A percentile compares a stretch with the other conserved stretches of the same genome.
Conservation (phyloP, 768 basidiomycete genomes). For the Inosperma sp. region DNA sequence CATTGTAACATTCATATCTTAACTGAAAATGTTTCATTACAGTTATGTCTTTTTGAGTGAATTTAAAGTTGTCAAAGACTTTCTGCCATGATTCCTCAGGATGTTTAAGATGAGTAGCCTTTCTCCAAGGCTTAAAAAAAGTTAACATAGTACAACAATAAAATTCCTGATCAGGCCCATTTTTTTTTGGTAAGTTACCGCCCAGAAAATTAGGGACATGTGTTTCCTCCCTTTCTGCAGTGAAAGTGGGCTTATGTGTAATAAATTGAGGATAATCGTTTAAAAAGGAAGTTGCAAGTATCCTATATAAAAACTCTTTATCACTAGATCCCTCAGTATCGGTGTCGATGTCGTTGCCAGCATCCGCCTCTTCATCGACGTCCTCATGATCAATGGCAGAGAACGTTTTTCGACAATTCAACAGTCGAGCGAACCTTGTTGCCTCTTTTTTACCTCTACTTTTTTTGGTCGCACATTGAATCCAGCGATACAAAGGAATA, state of each 20-base stretch:
- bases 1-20: constrained; percentile 33
- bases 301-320: background rate
- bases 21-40: constrained; percentile 30
- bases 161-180: constrained; percentile 27
- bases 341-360: too few species aligned
- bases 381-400: too few species aligned
- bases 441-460: constrained; percentile 1
- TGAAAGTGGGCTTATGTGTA: constrained; percentile 19
- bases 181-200: constrained; percentile 22
- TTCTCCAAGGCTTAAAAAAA: constrained; percentile 28
- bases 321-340: too few species aligned
- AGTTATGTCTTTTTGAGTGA: constrained; percentile 9
- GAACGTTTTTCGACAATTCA: too few species aligned
- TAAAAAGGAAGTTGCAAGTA: constrained; percentile 5
- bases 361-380: too few species aligned
- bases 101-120: constrained; percentile 18
- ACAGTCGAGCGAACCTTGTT: too few species aligned
- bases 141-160: constrained; percentile 31
- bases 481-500: constrained; percentile 27
- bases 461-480: constrained; percentile 14
- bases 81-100: constrained; percentile 20
- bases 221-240: background rate
- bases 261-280: constrained; percentile 19
- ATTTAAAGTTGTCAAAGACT: constrained; percentile 17
- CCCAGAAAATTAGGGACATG: constrained; percentile 29